Percentiles rank a stretch among this genome's conserved stretches.
These are phyloP conservation scores for Sphagnum tenellum DNA, from an alignment of 225 moss, liverwort and hornwort genomes.

Conservation along the genomic window DNA sequence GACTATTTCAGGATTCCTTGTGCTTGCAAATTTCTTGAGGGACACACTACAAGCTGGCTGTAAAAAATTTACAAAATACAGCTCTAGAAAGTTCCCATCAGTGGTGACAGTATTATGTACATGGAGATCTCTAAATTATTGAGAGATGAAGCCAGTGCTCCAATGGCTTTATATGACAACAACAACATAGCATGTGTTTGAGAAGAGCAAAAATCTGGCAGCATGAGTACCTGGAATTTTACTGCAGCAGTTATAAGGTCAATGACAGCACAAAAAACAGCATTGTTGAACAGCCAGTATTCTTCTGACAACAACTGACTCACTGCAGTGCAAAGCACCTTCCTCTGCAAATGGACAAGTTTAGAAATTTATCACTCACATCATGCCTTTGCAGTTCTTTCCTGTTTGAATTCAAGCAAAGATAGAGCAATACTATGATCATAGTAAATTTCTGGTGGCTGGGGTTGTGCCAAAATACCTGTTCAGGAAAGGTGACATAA, in stretches of 20 bases:
- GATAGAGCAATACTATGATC: too few relatives aligned
- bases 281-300: conserved; percentile 41
- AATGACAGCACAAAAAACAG: conserved; percentile 55
- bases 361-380: background rate
- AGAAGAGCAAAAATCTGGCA: background rate
- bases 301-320: conserved; percentile 67
- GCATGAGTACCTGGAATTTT: conserved; percentile 52
- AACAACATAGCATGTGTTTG: too few relatives aligned
- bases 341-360: conserved; percentile 40
- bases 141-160: too few relatives aligned
- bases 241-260: conserved; percentile 81
- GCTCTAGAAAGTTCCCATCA: too few relatives aligned
- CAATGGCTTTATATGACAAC: too few relatives aligned
- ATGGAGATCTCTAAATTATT: too few relatives aligned
- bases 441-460: too few relatives aligned
- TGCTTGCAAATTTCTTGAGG: background rate
- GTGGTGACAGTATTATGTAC: too few relatives aligned
- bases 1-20: background rate
- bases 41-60: background rate
- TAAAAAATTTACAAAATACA: too few relatives aligned
- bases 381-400: background rate
- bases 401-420: background rate
- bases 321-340: conserved; percentile 39
- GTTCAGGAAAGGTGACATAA: conserved; percentile 69
- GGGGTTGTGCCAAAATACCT: conserved; percentile 20